Conservation (phyloP, 139 green algal genomes). For the Prasinococcaceae sp. region DNA sequence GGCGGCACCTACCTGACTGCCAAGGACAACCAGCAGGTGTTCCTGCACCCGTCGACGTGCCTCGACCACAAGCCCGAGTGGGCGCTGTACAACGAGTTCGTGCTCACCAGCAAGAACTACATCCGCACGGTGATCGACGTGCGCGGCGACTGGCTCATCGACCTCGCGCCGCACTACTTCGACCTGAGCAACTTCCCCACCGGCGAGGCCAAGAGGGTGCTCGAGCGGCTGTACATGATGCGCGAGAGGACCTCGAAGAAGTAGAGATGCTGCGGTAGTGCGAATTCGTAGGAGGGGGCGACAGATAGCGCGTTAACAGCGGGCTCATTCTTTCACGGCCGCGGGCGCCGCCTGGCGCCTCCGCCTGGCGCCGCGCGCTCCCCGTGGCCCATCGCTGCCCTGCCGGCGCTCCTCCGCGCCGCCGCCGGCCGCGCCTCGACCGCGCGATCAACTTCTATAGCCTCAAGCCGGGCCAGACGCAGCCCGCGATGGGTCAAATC, state of each 20-base stretch:
- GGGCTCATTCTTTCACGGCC: no score
- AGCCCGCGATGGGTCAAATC: no score
- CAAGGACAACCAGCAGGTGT: slow-evolving; percentile 96
- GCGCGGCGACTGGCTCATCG: slow-evolving; percentile 89
- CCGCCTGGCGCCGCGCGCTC: no score
- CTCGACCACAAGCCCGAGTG: slow-evolving; percentile 93
- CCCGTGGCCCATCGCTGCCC: no score
- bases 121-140: slow-evolving; percentile 85
- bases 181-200: slow-evolving; percentile 88
- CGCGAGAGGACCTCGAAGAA: slow-evolving; percentile 23
- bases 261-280: slow-evolving; percentile 8
- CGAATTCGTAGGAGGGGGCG: no score
- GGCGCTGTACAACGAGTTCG: slow-evolving; percentile 98
- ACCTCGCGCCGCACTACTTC: slow-evolving; percentile 92
- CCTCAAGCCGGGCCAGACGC: no score
- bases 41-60: slow-evolving; percentile 86
- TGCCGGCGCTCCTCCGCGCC: no score
- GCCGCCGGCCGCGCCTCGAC: no score
- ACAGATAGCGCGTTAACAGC: no score
- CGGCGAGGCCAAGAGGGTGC: slow-evolving; percentile 57
- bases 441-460: no score
- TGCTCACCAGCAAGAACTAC: slow-evolving; percentile 93
- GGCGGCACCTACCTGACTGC: slow-evolving; percentile 91
- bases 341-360: no score
- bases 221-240: slow-evolving; percentile 72